phyloP scores from a whole-genome alignment of 2,329 filamentous ascomycete genomes.

The Plectosphaerella sp. region DNA sequence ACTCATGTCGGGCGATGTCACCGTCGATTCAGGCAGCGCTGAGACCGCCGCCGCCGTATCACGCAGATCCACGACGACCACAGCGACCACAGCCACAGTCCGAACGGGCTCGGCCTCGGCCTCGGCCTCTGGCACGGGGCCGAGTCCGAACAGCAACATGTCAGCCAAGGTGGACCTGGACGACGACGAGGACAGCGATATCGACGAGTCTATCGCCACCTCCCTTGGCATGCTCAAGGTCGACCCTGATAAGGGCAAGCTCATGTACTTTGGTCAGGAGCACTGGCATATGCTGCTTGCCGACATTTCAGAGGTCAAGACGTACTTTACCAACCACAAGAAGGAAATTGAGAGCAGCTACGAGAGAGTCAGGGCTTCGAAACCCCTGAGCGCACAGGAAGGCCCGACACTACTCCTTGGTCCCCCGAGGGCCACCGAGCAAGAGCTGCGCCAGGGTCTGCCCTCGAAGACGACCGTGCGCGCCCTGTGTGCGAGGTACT shows the following conservation, averaged over 20 bases:
- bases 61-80: constrained; percentile 17
- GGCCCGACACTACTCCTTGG: constrained; percentile 79
- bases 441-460: constrained; percentile 74
- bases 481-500: constrained; percentile 81
- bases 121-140: not conserved
- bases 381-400: constrained; percentile 52
- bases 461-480: constrained; percentile 81
- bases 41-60: constrained; percentile 20
- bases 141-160: not conserved
- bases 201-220: constrained; percentile 63
- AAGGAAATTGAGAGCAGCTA: constrained; percentile 83
- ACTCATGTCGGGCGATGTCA: constrained; percentile 81
- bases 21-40: constrained; percentile 36
- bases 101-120: not conserved
- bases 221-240: constrained; percentile 82
- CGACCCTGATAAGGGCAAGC: constrained; percentile 70
- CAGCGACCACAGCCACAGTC: constrained; percentile 19
- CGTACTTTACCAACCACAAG: constrained; percentile 81
- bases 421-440: constrained; percentile 64
- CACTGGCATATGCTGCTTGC: constrained; percentile 78
- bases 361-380: constrained; percentile 67
- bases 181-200: constrained; percentile 62
- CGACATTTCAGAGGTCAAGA: constrained; percentile 89
- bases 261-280: constrained; percentile 76
- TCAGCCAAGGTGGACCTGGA: constrained; percentile 41